These are phyloP conservation scores for Eimeria maxima DNA, from an alignment of 169 alveolate species.

Conservation along the genomic window DNA sequence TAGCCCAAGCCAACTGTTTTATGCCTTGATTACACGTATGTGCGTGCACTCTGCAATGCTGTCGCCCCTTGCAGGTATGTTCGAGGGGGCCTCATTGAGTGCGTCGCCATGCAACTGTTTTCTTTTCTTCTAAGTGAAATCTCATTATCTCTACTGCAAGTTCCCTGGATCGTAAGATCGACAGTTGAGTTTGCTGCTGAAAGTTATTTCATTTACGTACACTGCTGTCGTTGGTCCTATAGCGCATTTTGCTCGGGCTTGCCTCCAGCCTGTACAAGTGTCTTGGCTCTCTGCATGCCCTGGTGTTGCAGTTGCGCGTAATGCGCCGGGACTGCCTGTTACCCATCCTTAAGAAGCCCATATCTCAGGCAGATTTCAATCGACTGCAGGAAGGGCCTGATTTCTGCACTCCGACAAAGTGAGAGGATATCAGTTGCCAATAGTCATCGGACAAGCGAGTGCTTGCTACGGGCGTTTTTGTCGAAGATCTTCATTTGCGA, in stretches of 20 bases:
- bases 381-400: constrained; percentile 80
- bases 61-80: constrained; percentile 78
- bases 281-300: background rate
- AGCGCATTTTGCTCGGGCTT: too few species aligned
- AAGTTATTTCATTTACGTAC: background rate
- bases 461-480: background rate
- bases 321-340: constrained; percentile 39
- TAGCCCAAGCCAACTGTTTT: too few species aligned
- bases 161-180: constrained; percentile 67
- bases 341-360: constrained; percentile 63
- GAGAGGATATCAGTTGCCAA: background rate
- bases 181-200: background rate
- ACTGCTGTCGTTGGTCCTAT: background rate
- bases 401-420: constrained; percentile 79
- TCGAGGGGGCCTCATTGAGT: constrained; percentile 81
- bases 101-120: constrained; percentile 77
- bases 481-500: background rate
- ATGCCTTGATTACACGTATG: too few species aligned
- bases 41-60: background rate
- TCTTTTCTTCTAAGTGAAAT: constrained; percentile 73
- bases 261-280: background rate
- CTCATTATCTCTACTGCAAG: constrained; percentile 58
- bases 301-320: constrained; percentile 65
- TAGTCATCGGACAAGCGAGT: background rate
- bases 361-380: constrained; percentile 75